phyloP scores from a whole-genome alignment of 78 protist genomes.

The Chrysochromulina tobinii region DNA sequence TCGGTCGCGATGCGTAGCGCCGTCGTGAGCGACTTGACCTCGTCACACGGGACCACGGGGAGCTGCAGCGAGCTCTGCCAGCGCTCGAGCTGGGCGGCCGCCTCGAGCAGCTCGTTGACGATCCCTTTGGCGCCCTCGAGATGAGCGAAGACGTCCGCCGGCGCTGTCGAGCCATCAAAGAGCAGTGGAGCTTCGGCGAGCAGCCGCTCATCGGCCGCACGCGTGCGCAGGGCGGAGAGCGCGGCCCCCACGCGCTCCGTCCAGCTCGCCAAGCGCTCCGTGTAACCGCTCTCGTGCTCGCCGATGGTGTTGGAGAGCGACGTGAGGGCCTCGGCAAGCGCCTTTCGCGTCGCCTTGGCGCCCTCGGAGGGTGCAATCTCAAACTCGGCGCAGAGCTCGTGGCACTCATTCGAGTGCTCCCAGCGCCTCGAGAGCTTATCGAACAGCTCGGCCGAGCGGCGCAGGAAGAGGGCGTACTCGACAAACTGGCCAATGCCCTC shows the following conservation, averaged over 20 bases:
- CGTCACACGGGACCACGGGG: slow-evolving; percentile 49
- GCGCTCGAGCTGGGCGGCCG: slow-evolving; percentile 51
- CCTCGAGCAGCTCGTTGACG: slow-evolving; percentile 25
- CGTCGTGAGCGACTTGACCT: slow-evolving; percentile 23
- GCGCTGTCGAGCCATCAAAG: no score
- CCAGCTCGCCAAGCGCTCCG: no score
- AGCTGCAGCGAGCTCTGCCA: background rate
- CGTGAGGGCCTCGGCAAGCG: no score
- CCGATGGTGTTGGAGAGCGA: no score
- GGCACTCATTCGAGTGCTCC: slow-evolving; percentile 35
- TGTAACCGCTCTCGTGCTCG: no score
- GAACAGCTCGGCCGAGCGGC: background rate
- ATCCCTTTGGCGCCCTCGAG: slow-evolving; percentile 44
- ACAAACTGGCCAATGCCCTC: no score
- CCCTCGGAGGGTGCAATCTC: slow-evolving; percentile 1
- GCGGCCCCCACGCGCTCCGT: no score
- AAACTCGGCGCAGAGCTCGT: slow-evolving; percentile 35
- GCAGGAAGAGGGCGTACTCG: slow-evolving; percentile 23
- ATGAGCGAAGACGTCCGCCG: slow-evolving; percentile 31
- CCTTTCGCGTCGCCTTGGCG: no score
- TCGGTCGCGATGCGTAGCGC: slow-evolving; percentile 64
- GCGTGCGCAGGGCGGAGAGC: no score
- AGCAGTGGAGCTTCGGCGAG: no score
- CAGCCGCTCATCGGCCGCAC: no score
- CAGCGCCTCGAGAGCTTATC: background rate